These are phyloP conservation scores for Colletotrichum sp. DNA, from an alignment of 2,329 filamentous ascomycete genomes.

Conservation along the genomic window DNA sequence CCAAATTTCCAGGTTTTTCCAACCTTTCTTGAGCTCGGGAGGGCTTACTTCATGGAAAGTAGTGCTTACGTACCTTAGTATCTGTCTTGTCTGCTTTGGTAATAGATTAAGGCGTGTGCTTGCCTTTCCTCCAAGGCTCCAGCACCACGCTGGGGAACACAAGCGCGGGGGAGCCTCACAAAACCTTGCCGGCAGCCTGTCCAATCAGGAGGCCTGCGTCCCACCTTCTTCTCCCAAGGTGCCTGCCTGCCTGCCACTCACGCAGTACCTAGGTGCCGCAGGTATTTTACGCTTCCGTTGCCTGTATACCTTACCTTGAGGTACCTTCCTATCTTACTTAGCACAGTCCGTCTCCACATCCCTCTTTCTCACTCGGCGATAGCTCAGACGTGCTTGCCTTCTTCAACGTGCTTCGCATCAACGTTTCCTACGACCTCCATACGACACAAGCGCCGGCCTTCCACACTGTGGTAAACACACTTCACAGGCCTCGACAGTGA, in stretches of 20 bases:
- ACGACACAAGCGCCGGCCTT: background rate
- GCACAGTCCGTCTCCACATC: background rate
- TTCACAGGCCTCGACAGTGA: background rate
- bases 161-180: background rate
- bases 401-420: background rate
- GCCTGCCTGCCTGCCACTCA: background rate
- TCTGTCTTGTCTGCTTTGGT: background rate
- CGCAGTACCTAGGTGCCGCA: background rate
- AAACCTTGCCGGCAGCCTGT: background rate
- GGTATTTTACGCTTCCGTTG: background rate
- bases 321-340: background rate
- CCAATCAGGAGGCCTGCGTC: constrained; percentile 6
- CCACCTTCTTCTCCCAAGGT: constrained; percentile 4
- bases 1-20: background rate
- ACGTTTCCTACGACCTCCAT: background rate
- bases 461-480: background rate
- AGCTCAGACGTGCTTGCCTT: background rate
- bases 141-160: background rate
- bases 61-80: background rate
- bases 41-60: background rate
- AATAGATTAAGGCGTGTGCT: background rate
- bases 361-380: background rate
- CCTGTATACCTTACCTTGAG: background rate
- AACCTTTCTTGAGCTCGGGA: background rate
- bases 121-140: background rate